Evolutionary conservation across 768 basidiomycete species (phyloP).

Genomic region (Vishniacozyma victoriae): DNA sequence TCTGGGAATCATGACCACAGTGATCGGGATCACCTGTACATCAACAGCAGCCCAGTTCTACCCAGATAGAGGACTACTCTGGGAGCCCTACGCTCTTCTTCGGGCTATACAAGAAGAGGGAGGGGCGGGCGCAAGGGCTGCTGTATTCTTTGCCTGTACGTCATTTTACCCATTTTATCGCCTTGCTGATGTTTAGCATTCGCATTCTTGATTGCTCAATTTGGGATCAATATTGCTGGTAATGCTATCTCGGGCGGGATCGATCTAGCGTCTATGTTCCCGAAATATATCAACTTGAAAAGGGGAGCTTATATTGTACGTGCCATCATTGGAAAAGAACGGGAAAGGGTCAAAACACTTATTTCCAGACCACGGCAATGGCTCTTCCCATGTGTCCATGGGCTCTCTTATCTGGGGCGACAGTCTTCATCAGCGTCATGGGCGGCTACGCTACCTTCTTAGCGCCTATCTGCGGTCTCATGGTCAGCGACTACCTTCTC

Average conservation of each 20-base stretch:
- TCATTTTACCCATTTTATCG: background rate
- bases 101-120: constrained; percentile 23
- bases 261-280: constrained; percentile 25
- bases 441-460: constrained; percentile 26
- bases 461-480: constrained; percentile 28
- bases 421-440: constrained; percentile 29
- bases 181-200: constrained; percentile 9
- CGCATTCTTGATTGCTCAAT: constrained; percentile 30
- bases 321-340: too few relatives aligned
- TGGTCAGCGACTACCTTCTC: constrained; percentile 31
- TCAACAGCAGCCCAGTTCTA: constrained; percentile 34
- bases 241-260: constrained; percentile 34
- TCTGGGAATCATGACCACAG: constrained; percentile 15
- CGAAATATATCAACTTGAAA: constrained; percentile 23
- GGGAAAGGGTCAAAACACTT: constrained; percentile 4
- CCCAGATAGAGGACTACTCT: constrained; percentile 31
- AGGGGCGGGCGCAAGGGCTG: constrained; percentile 32
- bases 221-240: constrained; percentile 36
- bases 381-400: constrained; percentile 32
- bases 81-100: constrained; percentile 25
- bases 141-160: constrained; percentile 39
- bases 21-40: constrained; percentile 40
- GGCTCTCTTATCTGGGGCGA: constrained; percentile 27
- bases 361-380: constrained; percentile 16
- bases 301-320: constrained; percentile 9